A percentile compares a stretch with the other conserved stretches of the same genome.
These are phyloP conservation scores for Styphnolobium japonicum DNA, from an alignment of 306 rosid genomes.

Conservation along the genomic window DNA sequence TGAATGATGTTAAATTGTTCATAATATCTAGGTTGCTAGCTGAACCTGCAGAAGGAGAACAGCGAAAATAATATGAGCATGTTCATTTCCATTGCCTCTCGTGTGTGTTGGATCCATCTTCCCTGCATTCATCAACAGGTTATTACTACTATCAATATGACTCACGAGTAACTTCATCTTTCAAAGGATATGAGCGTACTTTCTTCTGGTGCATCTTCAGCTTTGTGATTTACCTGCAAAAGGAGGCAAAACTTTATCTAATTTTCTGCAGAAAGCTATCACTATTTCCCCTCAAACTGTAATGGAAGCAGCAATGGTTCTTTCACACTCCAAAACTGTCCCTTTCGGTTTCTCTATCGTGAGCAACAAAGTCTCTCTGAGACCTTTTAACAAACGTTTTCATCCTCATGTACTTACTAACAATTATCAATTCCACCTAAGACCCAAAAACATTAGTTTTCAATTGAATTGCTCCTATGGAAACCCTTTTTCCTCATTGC, in stretches of 20 bases:
- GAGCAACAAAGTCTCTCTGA: slow-evolving; percentile 43
- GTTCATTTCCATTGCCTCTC: not conserved
- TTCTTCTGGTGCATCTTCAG: not conserved
- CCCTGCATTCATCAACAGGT: not conserved
- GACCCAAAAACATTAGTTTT: slow-evolving; percentile 26
- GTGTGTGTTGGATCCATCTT: not conserved
- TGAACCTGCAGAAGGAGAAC: slow-evolving; percentile 23
- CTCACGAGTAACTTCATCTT: slow-evolving; percentile 7
- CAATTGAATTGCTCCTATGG: slow-evolving; percentile 26
- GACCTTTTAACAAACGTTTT: slow-evolving; percentile 58
- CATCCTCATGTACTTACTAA: slow-evolving; percentile 14
- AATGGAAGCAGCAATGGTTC: slow-evolving; percentile 64
- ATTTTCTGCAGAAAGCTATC: not conserved
- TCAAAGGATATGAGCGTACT: slow-evolving; percentile 11
- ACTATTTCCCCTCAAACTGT: not conserved
- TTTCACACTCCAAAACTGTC: slow-evolving; percentile 43
- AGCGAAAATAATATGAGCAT: not conserved
- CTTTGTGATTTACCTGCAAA: not conserved
- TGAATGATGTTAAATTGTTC: slow-evolving; percentile 1
- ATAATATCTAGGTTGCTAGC: slow-evolving; percentile 13
- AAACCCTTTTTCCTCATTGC: slow-evolving; percentile 14
- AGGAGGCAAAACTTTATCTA: not conserved
- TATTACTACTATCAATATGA: not conserved
- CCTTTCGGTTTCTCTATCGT: slow-evolving; percentile 39
- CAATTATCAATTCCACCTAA: slow-evolving; percentile 26